Base-by-base conservation (phyloP, 768 basidiomycete genomes). In the Suillus subluteus region DNA sequence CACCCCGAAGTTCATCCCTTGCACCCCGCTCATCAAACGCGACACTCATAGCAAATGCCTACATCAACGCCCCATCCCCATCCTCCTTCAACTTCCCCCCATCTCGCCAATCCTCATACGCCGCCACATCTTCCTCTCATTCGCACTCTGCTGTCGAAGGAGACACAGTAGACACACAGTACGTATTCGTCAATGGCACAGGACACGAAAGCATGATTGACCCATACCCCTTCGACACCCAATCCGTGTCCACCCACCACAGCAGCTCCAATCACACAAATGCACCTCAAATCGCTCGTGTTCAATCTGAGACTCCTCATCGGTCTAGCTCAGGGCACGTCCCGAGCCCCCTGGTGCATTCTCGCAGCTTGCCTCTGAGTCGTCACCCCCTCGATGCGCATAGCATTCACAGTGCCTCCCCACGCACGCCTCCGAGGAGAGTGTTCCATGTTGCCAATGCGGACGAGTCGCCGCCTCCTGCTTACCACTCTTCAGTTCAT, bases 401-500 rank as follows among this genome's bases (percentile, higher is more conserved):
- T 37, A 55, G 21, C 62, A 30, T 26, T 38, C 65, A 6, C 41
- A 65, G 61, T n/a, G 62, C 64, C 11, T 59, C 70, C 43, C 76
- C 77, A 2, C 74, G 73, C 54, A 78, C 76, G 13, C 81, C 83
- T 16, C 79, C 82, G 2, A 76, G 78, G 62, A 73, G 83, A 58
- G 69, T 79, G 21, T 82, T 81, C 62, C 82, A 83, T 54, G 71
- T 86, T 62, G 73, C 74, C 5, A 86, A 86, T 68, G 76, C 74
- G 3, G 66, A 74, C 70, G 11, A 48, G 32, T 81, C 84, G 6
- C 84, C 84, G 8, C 86, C 85, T 0, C 84, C 86, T 4, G 83
- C 86, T 2, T 86, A 86, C 52, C 73, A 26, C 37, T 81, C 76
- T 0, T 73, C 74, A 43, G 37, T 62, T 18, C 66, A 63, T 62